Base-by-base conservation (phyloP, 768 basidiomycete genomes). In the Leucosporidium yakuticum region DNA sequence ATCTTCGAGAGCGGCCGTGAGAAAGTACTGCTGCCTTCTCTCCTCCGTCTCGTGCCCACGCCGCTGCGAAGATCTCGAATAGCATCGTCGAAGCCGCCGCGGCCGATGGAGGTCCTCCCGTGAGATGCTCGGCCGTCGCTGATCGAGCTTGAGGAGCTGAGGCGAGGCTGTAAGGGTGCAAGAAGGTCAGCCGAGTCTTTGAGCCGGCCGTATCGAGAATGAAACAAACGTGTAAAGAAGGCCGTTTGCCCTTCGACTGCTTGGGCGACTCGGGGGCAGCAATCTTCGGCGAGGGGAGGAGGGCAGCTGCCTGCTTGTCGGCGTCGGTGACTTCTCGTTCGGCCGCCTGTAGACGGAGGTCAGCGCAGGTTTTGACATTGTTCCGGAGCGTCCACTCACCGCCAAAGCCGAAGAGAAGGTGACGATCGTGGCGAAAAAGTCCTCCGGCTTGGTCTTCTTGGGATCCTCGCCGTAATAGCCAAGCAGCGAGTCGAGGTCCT, bases 61-160 rank as follows among this genome's bases (percentile, higher is more conserved):
- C 86, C 91, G 58, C 83, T 84, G 54, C 85, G 84, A 81, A 92
- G 84, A 69, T 87, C 91, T 23, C 88, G 86, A 50, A 97, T 88
- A 2, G 88, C 89, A 74, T 89, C 84, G 71, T 97, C 91, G 39
- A 95, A 79, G 63, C 88, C 88, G 15, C 92, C 92, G 48, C 87
- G 84, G 11, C 87, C 86, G 68, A 89, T 76, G 2, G 89, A 87
- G 44, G 80, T 80, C 60, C 79, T 80, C 51, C 82, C 83, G 34
- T 47, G 44, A 36, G 65, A 54, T 57, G 31, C 55, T 57, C 39
- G 57, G 51, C 44, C 19, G 64, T 39, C 48, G 62, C 31, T 36
- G 39, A 20, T 47, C 54, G 48, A 36, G 34, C n/a, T 23, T 23
- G 11, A 6, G 23, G 60, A 9, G 31, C 39, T 53, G 1, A 27